These are phyloP conservation scores for Isatis lusitanica DNA, from an alignment of 441 rosid species.

Conservation along the genomic window DNA sequence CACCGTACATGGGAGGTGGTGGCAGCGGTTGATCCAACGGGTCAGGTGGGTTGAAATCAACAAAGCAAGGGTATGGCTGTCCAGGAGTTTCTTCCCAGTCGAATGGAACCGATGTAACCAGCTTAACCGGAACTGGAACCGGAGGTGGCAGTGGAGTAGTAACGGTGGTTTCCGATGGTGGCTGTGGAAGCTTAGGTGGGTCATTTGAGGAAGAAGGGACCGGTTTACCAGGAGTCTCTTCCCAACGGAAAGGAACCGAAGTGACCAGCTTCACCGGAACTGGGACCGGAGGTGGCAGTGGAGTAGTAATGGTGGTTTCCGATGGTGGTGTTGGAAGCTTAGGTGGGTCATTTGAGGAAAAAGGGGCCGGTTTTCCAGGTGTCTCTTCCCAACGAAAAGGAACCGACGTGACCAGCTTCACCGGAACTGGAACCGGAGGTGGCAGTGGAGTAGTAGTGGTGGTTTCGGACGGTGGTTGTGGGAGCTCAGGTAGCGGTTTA, in stretches of 20 bases:
- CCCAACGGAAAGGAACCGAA: slow-evolving; percentile 79
- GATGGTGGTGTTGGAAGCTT: slow-evolving; percentile 24
- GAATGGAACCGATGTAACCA: slow-evolving; percentile 69
- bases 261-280: slow-evolving; percentile 58
- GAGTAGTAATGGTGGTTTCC: slow-evolving; percentile 8
- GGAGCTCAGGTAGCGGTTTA: slow-evolving; percentile 45
- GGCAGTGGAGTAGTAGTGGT: slow-evolving; percentile 18
- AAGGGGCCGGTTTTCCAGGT: slow-evolving; percentile 62
- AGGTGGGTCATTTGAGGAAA: slow-evolving; percentile 36
- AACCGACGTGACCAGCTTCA: slow-evolving; percentile 61
- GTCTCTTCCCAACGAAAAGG: slow-evolving; percentile 85
- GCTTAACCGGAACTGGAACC: slow-evolving; percentile 47
- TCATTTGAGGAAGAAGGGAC: too few species aligned
- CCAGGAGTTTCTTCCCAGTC: slow-evolving; percentile 86
- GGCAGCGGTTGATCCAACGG: slow-evolving; percentile 34
- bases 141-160: slow-evolving; percentile 30
- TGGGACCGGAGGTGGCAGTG: slow-evolving; percentile 31
- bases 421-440: slow-evolving; percentile 34
- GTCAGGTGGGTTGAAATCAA: slow-evolving; percentile 32
- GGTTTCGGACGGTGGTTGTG: slow-evolving; percentile 25
- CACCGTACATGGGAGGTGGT: slow-evolving; percentile 40
- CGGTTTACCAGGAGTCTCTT: slow-evolving; percentile 75
- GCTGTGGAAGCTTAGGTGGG: slow-evolving; percentile 34
- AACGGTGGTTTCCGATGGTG: background rate
- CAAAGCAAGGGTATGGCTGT: slow-evolving; percentile 55